Evolutionary conservation across 208 protist species (phyloP), one percentile per base, ranked within the genome.

Genomic region (Strigomonas culicis): DNA sequence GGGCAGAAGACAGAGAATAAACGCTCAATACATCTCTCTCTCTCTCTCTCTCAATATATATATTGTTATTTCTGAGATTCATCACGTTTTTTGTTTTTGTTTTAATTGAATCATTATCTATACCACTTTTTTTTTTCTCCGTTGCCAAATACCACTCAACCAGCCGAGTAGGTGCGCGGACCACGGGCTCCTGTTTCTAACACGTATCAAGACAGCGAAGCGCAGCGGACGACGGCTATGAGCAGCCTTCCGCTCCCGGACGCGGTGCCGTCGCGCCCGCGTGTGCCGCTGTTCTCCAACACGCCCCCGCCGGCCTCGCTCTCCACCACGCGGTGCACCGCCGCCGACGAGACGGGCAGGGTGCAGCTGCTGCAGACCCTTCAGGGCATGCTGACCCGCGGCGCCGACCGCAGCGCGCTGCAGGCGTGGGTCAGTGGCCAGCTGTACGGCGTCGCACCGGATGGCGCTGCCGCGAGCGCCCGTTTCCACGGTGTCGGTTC

Each of bases 401-500:
- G 63, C 24, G 63, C 27, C 4, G 41, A 62, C 4, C 49, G 63
- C 0, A 57, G 49, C 19, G 36, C 25, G 24, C 28, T 75, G 58
- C 70, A 75, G 59, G 63, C 61, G 30, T 75, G 70, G 70, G 53
- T 75, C 8, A 47, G 63, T 10, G 2, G 30, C 6, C 58, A 75
- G 31, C 70, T 75, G 19, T 39, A 34, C 15, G 57, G 62, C 1
- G 63, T 39, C 36, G 47, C 1, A 8, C 4, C 28, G 47, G 32
- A 4, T 0, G 31, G 22, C 0, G 24, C 31, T 4, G n/a, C 15
- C 21, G 32, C 22, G 31, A 25, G 41, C 60, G 7, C 53, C 21
- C 17, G 7, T 32, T n/a, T 11, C 22, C n/a, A n/a, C 44, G 1
- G 19, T n/a, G 19, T 50, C 31, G 13, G 51, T 0, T 27, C 43